Percentiles rank a stretch among this genome's conserved stretches.
phyloP scores from a whole-genome alignment of 768 basidiomycete genomes.

The Pleurotus salmoneostramineus region DNA sequence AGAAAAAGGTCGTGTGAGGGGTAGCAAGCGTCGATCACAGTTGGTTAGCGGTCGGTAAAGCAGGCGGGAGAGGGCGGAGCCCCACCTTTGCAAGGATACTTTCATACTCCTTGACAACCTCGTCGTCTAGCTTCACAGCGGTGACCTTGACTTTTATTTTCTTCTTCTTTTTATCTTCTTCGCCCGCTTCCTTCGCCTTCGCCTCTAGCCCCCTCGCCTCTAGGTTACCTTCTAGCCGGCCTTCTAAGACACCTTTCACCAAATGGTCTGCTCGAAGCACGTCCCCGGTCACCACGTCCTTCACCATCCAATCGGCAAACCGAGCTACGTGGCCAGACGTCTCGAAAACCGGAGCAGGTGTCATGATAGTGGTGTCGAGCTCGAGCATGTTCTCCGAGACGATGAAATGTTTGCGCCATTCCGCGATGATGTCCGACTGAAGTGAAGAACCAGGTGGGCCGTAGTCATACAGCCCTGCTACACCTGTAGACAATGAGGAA shows the following conservation, averaged over 20 bases:
- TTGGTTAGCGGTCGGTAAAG: neutral
- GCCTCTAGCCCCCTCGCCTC: slow-evolving; percentile 79
- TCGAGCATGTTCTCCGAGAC: slow-evolving; percentile 98
- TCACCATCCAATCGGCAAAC: slow-evolving; percentile 99
- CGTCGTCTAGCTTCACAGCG: slow-evolving; percentile 72
- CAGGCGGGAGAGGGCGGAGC: slow-evolving; percentile 5
- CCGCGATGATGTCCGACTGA: slow-evolving; percentile 93
- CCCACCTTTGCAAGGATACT: slow-evolving; percentile 82
- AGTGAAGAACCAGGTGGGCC: slow-evolving; percentile 94
- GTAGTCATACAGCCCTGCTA: slow-evolving; percentile 97
- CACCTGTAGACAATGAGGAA: slow-evolving; percentile 46
- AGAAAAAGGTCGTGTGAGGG: slow-evolving; percentile 4
- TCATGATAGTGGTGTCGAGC: slow-evolving; percentile 98
- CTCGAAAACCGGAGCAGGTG: slow-evolving; percentile 90
- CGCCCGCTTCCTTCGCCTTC: slow-evolving; percentile 45
- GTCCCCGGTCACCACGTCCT: slow-evolving; percentile 92
- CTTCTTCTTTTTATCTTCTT: slow-evolving; percentile 67
- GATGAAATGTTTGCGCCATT: slow-evolving; percentile 98
- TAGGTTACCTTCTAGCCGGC: slow-evolving; percentile 83
- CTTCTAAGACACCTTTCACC: slow-evolving; percentile 89
- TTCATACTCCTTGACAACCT: slow-evolving; percentile 74
- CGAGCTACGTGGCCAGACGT: slow-evolving; percentile 96
- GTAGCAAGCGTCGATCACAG: neutral
- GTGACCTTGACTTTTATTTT: slow-evolving; percentile 71
- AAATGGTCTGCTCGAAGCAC: slow-evolving; percentile 96